Evolutionary conservation across 768 basidiomycete genomes (phyloP), one percentile per base, ranked within the genome.

Genomic region (Pluteus cervinus): DNA sequence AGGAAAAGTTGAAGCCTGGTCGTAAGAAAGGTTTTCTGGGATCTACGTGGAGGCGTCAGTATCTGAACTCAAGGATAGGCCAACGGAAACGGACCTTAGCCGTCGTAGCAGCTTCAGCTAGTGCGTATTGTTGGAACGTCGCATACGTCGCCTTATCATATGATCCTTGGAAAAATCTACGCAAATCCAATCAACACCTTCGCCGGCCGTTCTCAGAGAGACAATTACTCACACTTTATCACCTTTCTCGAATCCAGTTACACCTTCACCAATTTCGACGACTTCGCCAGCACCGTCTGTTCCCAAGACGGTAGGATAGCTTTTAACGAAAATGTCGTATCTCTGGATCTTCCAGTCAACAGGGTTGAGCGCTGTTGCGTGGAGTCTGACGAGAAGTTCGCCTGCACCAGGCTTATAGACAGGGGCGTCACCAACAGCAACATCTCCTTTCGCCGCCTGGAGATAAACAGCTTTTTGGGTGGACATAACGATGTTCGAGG

Each of bases 281-380:
- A 79, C 67, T 1, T 66, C 62, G 4, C 78, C 78, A 26, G 76
- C 69, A 23, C 62, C 58, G 36, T 79, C 76, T 7, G 51, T 56
- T 1, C 77, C 77, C 0, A 71, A 40, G 2, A 77, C 53, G 4
- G 63, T 63, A 9, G 71, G 76, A 43, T 56, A 76, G 12, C 59
- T 45, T 16, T 61, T 57, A 26, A 67, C 50, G 37, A 62, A 61
- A 18, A 58, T 45, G 2, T 61, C 63, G 33, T 56, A 57, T 33
- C 54, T 62, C 39, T 69, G 70, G 18, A 74, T 60, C 48, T 72
- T 73, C 54, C 71, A 72, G 42, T 79, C 76, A 25, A 66, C 42
- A 7, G 74, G 75, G 46, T 76, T 74, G 7, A 76, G 58, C 2
- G 58, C 67, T 4, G 54, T 48, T 0, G 66, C 46, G 25, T 60